Conservation (phyloP, 1,139 yeast species). For the Zygosaccharomyces sapae region DNA sequence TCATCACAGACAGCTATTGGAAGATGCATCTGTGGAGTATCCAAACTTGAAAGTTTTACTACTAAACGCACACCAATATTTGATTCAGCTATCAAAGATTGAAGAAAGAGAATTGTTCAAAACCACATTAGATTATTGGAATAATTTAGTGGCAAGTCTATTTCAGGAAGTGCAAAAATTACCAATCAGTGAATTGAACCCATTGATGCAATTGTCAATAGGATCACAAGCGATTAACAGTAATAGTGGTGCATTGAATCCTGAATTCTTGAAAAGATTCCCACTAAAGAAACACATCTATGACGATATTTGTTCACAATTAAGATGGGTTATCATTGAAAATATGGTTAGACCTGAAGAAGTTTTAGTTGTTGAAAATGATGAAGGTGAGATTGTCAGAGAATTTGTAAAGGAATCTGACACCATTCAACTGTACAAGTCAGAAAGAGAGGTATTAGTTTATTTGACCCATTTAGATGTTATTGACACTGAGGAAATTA, state of each 20-base stretch:
- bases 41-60: constrained; percentile 56
- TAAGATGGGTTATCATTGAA: constrained; percentile 88
- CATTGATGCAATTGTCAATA: constrained; percentile 65
- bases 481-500: constrained; percentile 85
- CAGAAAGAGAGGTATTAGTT: constrained; percentile 92
- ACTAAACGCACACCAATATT: constrained; percentile 69
- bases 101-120: constrained; percentile 96
- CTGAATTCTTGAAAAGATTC: constrained; percentile 65
- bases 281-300: constrained; percentile 86
- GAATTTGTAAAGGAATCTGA: constrained; percentile 96
- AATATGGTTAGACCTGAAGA: constrained; percentile 99
- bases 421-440: constrained; percentile 89
- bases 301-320: constrained; percentile 65
- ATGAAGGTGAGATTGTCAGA: constrained; percentile 97
- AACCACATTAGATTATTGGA: constrained; percentile 94
- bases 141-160: constrained; percentile 70
- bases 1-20: constrained; percentile 72
- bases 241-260: constrained; percentile 81
- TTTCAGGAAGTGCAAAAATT: constrained; percentile 81
- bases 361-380: constrained; percentile 92
- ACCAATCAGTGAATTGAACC: constrained; percentile 67
- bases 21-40: constrained; percentile 41
- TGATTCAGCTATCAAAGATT: constrained; percentile 80
- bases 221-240: constrained; percentile 47
- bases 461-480: constrained; percentile 94